Percentiles rank a stretch among this genome's conserved stretches.
phyloP scores from a whole-genome alignment of 2,329 filamentous ascomycete species.

The Triangularia setosa region DNA sequence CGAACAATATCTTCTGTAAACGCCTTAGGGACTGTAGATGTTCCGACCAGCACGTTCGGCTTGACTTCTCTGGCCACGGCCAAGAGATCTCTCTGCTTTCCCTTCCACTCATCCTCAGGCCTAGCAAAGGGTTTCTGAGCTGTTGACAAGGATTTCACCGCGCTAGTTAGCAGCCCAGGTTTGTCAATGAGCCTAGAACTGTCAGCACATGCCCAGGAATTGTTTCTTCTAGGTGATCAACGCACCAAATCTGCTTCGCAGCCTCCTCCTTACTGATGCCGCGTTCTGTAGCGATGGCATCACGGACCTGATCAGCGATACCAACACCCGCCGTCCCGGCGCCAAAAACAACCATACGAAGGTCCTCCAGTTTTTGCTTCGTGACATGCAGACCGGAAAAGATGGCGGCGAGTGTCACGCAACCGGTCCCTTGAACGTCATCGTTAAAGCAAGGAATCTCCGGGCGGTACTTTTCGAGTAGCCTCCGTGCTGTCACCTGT shows the following conservation, averaged over 20 bases:
- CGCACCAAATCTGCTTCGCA: constrained; percentile 71
- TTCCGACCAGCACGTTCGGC: constrained; percentile 79
- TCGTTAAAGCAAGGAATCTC: constrained; percentile 85
- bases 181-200: constrained; percentile 72
- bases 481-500: constrained; percentile 53
- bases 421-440: constrained; percentile 85
- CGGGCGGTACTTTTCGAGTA: constrained; percentile 71
- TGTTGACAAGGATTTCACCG: constrained; percentile 45
- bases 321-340: constrained; percentile 78
- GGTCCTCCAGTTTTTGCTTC: constrained; percentile 61
- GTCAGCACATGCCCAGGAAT: not conserved
- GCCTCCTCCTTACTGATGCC: constrained; percentile 69
- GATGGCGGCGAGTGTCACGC: constrained; percentile 79
- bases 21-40: constrained; percentile 70
- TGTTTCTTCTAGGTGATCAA: not conserved
- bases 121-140: constrained; percentile 67
- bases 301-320: constrained; percentile 79
- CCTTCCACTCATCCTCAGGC: constrained; percentile 59
- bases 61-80: constrained; percentile 66
- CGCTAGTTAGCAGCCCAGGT: constrained; percentile 65
- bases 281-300: constrained; percentile 69
- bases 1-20: constrained; percentile 72
- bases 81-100: constrained; percentile 55
- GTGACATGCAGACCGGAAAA: constrained; percentile 70
- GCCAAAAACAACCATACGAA: constrained; percentile 73